Conservation (phyloP, 257 asterid species). For the Oldenlandia corymbosa region DNA sequence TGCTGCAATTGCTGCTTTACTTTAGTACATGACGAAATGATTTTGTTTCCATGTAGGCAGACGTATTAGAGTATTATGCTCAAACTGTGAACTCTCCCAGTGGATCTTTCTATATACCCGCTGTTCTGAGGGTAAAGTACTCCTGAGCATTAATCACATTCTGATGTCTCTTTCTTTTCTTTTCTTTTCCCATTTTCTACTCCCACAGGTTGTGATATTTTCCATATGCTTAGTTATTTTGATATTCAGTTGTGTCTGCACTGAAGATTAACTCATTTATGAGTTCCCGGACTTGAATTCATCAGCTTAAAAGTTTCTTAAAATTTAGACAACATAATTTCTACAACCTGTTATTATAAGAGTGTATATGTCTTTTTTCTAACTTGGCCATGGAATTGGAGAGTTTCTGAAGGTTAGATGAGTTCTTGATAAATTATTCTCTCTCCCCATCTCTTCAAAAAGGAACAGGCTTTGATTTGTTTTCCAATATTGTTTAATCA, state of each 20-base stretch:
- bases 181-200: slow-evolving; percentile 1
- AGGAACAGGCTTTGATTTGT: not conserved
- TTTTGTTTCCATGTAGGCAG: slow-evolving; percentile 58
- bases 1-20: not conserved
- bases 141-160: slow-evolving; percentile 17
- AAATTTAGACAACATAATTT: not conserved
- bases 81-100: slow-evolving; percentile 79
- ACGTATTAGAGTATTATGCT: slow-evolving; percentile 91
- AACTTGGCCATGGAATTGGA: not conserved
- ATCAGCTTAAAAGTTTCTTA: not conserved
- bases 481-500: not conserved
- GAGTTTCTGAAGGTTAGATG: too few relatives aligned
- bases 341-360: too few relatives aligned
- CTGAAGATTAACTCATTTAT: not conserved
- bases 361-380: not conserved
- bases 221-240: not conserved
- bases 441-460: not conserved
- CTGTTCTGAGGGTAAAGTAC: slow-evolving; percentile 81
- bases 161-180: not conserved
- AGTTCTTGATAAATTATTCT: too few relatives aligned
- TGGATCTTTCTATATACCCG: slow-evolving; percentile 90
- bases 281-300: not conserved
- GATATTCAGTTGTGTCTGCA: not conserved
- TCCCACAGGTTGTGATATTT: slow-evolving; percentile 3
- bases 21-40: not conserved